Base-by-base conservation (phyloP, 345 rosid genomes). In the Populus tremula region DNA sequence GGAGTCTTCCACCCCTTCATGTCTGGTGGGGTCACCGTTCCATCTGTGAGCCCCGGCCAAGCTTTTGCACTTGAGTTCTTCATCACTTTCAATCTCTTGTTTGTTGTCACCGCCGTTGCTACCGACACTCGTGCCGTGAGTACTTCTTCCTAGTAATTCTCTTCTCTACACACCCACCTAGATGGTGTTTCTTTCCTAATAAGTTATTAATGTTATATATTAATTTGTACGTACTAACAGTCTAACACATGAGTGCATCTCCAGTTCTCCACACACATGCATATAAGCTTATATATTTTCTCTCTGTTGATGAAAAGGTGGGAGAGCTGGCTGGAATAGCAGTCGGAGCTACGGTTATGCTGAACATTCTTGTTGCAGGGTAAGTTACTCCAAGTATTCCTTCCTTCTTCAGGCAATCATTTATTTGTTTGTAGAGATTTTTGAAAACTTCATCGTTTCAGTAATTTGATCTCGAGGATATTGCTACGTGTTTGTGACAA, bases 281-380 rank as follows among this genome's bases (percentile, higher is more conserved):
- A 21, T 8, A 21, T 8, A 8, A 54, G 25, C 64, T 23, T 59
- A 23, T 25, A 23, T 10, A n/a, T 56, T 9, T 47, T 14, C 5
- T 43, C 29, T 21, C 25, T 12, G 10, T 7, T 21, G 3, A 21
- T 66, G 78, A 14, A 41, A 82, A 95, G 99, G 99, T 95, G 29
- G 99, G 99, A 80, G 99, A 96, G 85, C 66, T 96, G 78, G 99
- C 99, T 0, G 99, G 99, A 14, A 93, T 96, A 68, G 99, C 98
- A 8, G 99, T 96, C 77, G 99, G 99, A 79, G 99, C 99, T 35
- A 87, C 99, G 0, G 99, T 96, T 70, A 82, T 93, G 94, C 97
- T 96, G 39, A 96, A 96, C 85, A 91, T 93, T 79, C 97, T 96
- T 53, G 91, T 96, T 64, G 71, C 59, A 17, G 45, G 39, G 4